phyloP scores from a whole-genome alignment of 345 rosid species.

The Corymbia maculata region DNA sequence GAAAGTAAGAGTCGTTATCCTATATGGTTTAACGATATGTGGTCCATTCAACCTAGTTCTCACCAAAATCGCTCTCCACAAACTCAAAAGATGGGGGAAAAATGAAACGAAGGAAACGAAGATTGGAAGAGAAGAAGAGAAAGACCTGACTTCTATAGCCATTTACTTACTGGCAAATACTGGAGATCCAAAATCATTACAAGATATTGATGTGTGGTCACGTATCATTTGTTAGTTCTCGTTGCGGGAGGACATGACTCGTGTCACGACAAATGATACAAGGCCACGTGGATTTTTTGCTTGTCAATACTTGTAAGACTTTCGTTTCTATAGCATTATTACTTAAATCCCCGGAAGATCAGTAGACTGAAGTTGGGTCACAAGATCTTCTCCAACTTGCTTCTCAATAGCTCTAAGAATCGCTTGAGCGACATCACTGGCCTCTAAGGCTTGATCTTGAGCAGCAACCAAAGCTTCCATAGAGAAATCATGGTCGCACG shows the following conservation, averaged over 20 bases:
- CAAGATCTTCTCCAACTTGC: neutral
- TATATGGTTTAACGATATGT: neutral
- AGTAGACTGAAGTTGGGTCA: neutral
- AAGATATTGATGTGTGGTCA: neutral
- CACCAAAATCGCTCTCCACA: neutral
- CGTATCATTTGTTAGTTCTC: neutral
- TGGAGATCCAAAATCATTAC: neutral
- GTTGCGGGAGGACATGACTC: neutral
- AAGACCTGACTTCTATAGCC: neutral
- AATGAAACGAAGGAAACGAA: neutral
- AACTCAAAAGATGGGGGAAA: neutral
- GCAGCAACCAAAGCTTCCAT: constrained; percentile 70
- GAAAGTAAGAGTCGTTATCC: neutral
- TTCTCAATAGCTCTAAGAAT: constrained; percentile 36
- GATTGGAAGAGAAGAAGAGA: neutral
- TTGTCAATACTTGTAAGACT: neutral
- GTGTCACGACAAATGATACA: neutral
- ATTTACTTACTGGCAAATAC: neutral
- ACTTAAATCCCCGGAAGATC: neutral
- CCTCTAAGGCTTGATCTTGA: constrained; percentile 21
- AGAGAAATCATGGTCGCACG: constrained; percentile 29
- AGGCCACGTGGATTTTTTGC: neutral
- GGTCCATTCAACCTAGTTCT: neutral
- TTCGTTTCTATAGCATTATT: neutral
- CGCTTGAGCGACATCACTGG: constrained; percentile 24